Base-by-base conservation (phyloP, 371 early-diverging fungal genomes). In the Rhizopus microsporus region DNA sequence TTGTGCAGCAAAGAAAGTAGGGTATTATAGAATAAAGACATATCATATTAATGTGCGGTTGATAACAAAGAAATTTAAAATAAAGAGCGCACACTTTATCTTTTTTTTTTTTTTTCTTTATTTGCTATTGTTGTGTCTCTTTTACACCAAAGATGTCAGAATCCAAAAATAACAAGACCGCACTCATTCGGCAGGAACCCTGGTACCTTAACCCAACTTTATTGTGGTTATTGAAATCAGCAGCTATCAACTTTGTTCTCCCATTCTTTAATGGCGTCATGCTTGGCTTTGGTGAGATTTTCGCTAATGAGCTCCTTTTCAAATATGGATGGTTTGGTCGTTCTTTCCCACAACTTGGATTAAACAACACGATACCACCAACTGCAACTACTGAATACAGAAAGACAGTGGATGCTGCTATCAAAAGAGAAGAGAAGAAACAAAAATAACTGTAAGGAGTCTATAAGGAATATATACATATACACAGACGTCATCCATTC, bases 271-370 rank as follows among this genome's bases (percentile, higher is more conserved):
- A 87, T 31, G 92, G 92, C 31, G 85, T 90, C 47, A 90, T 91
- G 85, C 73, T 89, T 33, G 92, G 92, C 13, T 86, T 91, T 75
- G 92, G 92, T 51, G 92, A 91, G 69, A 90, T 91, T 33, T 80
- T 88, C 51, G 90, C 92, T 29, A 90, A 91, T 69, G 92, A 91
- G 62, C 60, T 88, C 15, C 77, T 88, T 23, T 89, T 83, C 65
- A 83, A 84, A 48, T 89, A 82, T 78, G 92, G 92, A 2, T 91
- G 92, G 92, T 80, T 80, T 60, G 80, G 77, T 51, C 71, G 67
- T 43, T 56, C 65, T 33, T 59, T 68, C 39, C 64, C 71, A 9
- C 59, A 67, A 12, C 53, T 78, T 7, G 74, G 72, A 5, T 39
- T 78, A 13, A 46, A 56, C 17, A 56, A 68, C 10, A 56, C 58